phyloP scores from a whole-genome alignment of 2,329 filamentous ascomycete species.

The Gremmenia infestans region DNA sequence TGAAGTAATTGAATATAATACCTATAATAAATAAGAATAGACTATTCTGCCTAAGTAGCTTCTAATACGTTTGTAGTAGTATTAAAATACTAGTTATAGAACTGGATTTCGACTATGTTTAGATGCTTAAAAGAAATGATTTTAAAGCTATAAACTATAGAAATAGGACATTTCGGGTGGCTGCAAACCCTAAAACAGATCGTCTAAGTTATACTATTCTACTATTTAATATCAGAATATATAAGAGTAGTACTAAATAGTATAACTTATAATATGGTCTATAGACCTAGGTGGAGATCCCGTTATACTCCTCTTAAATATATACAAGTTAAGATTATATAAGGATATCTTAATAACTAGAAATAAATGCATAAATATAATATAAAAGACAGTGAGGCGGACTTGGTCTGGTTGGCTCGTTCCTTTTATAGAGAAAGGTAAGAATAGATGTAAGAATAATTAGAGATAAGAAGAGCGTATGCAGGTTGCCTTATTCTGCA shows the following conservation, averaged over 20 bases:
- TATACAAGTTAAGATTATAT: neutral
- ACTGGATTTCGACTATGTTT: neutral
- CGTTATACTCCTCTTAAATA: neutral
- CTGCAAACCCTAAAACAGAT: neutral
- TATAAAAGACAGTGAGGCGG: too few relatives aligned
- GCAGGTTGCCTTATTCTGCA: slow-evolving; percentile 9
- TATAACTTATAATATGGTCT: neutral
- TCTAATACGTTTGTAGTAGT: neutral
- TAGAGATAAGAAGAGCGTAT: neutral
- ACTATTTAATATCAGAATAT: neutral
- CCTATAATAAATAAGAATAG: neutral
- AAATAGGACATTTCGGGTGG: neutral
- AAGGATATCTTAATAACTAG: neutral
- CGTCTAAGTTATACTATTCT: neutral
- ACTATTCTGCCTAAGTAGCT: neutral
- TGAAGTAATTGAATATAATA: neutral
- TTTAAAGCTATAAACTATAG: neutral
- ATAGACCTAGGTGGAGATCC: neutral
- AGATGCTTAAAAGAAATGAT: neutral
- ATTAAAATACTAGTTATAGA: neutral
- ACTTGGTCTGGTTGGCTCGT: too few relatives aligned
- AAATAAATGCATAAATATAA: neutral
- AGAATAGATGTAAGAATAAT: neutral
- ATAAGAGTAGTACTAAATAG: neutral
- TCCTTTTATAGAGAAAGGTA: neutral